Evolutionary conservation across 139 green algal species (phyloP).

Genomic region (Tetraselmis chui): DNA sequence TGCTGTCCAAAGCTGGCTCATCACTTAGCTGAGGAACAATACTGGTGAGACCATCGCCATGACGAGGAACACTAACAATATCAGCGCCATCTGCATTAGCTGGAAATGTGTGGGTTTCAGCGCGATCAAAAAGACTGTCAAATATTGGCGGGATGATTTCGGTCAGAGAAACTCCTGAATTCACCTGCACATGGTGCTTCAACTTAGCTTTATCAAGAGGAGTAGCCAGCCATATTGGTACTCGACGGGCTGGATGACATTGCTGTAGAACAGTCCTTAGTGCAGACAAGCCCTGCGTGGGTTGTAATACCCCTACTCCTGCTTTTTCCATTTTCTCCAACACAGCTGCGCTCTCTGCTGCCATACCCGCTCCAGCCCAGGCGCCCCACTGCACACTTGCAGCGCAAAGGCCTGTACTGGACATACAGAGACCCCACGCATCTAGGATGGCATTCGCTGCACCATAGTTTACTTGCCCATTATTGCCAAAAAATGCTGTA

Average conservation of each 20-base stretch:
- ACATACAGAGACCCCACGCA: neutral
- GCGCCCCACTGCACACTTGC: constrained; percentile 80
- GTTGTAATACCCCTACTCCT: neutral
- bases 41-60: too few relatives aligned
- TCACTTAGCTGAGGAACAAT: too few relatives aligned
- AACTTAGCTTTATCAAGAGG: neutral
- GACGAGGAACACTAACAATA: too few relatives aligned
- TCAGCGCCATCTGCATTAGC: too few relatives aligned
- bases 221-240: neutral
- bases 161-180: too few relatives aligned
- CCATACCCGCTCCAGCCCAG: constrained; percentile 80
- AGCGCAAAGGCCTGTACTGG: neutral
- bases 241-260: too few relatives aligned
- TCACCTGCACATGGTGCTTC: too few relatives aligned
- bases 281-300: neutral
- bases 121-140: too few relatives aligned
- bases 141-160: too few relatives aligned
- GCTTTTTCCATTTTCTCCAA: neutral
- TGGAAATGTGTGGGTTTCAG: too few relatives aligned
- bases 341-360: constrained; percentile 16
- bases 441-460: neutral
- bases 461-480: neutral
- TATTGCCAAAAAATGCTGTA: neutral
- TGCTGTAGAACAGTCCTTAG: too few relatives aligned
- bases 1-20: too few relatives aligned